Evolutionary conservation across 2,329 filamentous ascomycete genomes (phyloP).

Genomic region (Xylaria digitata): DNA sequence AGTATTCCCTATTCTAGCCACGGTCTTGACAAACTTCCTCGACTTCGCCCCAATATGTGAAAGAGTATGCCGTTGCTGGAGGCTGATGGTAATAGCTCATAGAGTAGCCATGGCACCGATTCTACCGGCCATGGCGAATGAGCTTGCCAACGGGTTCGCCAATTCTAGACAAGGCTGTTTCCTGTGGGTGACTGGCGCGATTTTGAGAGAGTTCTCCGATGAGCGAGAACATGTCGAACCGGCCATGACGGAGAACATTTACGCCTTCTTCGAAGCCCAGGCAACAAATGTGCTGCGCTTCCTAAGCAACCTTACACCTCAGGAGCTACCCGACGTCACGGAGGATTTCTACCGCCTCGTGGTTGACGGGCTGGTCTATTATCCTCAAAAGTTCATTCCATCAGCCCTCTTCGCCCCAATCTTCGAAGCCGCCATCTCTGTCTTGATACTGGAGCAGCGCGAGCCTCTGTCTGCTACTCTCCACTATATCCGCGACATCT

Average conservation of each 20-base stretch:
- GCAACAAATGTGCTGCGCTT: constrained; percentile 89
- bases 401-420: constrained; percentile 84
- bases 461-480: constrained; percentile 91
- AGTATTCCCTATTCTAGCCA: constrained; percentile 87
- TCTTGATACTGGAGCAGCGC: constrained; percentile 87
- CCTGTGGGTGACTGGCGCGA: constrained; percentile 96
- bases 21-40: constrained; percentile 88
- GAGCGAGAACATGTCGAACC: constrained; percentile 86
- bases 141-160: constrained; percentile 86
- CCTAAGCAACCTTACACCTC: constrained; percentile 81
- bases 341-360: constrained; percentile 97
- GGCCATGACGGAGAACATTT: constrained; percentile 86
- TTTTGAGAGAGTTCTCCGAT: constrained; percentile 94
- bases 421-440: constrained; percentile 86
- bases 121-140: constrained; percentile 86
- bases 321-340: constrained; percentile 84
- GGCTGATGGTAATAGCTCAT: constrained; percentile 96
- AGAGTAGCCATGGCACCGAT: constrained; percentile 88
- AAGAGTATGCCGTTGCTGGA: constrained; percentile 93
- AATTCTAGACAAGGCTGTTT: constrained; percentile 93
- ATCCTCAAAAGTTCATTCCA: constrained; percentile 83
- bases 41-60: constrained; percentile 90
- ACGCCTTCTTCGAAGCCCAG: constrained; percentile 94
- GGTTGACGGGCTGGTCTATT: constrained; percentile 92
- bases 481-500: constrained; percentile 90